phyloP scores from a whole-genome alignment of 23 red algal species.

The Gracilaria caudata region DNA sequence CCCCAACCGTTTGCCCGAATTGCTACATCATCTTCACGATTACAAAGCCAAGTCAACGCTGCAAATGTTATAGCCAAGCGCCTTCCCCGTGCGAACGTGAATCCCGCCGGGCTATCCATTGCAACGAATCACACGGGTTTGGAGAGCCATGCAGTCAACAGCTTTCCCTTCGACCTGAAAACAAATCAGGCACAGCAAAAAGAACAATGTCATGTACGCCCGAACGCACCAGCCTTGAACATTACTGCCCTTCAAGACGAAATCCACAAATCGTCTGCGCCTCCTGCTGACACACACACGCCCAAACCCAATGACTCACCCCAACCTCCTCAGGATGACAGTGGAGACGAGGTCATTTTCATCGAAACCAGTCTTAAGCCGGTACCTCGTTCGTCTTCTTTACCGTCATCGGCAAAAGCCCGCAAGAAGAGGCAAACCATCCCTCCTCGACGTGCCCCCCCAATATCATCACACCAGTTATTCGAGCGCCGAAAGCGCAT shows the following conservation, averaged over 20 bases:
- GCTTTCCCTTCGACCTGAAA: not conserved
- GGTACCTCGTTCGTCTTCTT: not conserved
- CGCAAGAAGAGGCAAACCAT: not conserved
- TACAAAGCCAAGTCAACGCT: not conserved
- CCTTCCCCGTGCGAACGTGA: not conserved
- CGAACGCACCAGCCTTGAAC: not conserved
- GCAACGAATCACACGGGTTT: not conserved
- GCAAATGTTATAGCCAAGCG: not conserved
- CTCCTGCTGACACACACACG: not conserved
- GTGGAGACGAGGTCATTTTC: not conserved
- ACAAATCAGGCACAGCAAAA: not conserved
- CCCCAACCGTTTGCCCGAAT: conserved; percentile 8
- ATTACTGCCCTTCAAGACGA: not conserved
- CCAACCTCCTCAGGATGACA: not conserved
- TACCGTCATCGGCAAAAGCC: not conserved
- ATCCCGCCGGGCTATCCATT: not conserved
- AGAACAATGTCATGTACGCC: not conserved
- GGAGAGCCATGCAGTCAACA: not conserved
- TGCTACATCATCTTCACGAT: not conserved
- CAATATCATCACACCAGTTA: no score
- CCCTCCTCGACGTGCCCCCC: not conserved
- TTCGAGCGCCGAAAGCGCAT: not conserved
- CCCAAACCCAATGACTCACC: not conserved
- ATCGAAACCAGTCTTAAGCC: not conserved
- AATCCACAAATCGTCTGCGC: not conserved